These are phyloP conservation scores for Scutellaria barbata DNA, from an alignment of 257 asterid genomes.

Conservation along the genomic window DNA sequence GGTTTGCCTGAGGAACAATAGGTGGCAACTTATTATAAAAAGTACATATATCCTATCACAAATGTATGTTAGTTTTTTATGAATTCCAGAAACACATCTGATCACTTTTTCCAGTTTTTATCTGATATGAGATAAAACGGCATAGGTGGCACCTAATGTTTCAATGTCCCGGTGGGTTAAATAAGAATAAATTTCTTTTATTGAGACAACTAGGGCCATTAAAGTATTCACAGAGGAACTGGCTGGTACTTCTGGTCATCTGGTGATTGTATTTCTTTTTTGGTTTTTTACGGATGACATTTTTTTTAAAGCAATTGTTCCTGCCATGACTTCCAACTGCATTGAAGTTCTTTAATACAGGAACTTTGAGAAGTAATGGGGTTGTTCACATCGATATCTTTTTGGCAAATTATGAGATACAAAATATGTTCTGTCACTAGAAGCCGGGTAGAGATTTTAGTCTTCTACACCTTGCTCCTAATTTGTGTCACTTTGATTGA, in stretches of 20 bases:
- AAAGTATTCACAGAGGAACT: constrained; percentile 1
- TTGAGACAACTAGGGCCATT: constrained; percentile 6
- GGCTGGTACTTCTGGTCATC: constrained; percentile 24
- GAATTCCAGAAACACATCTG: neutral
- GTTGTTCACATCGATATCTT: constrained; percentile 8
- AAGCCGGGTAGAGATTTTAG: neutral
- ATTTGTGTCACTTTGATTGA: constrained; percentile 15
- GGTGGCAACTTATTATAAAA: constrained; percentile 11
- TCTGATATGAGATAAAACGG: neutral
- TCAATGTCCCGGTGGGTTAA: constrained; percentile 5
- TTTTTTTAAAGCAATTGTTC: constrained; percentile 6
- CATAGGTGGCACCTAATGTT: constrained; percentile 11
- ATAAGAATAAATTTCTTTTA: constrained; percentile 12
- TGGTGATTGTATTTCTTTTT: neutral
- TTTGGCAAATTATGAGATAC: constrained; percentile 10
- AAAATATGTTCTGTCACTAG: neutral
- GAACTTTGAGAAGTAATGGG: constrained; percentile 2
- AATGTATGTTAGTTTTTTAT: constrained; percentile 16
- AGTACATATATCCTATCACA: neutral
- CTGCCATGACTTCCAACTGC: constrained; percentile 16
- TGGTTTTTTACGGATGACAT: constrained; percentile 3
- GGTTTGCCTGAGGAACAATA: constrained; percentile 25
- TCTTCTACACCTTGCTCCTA: constrained; percentile 18
- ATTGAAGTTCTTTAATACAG: neutral
- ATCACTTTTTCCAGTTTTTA: neutral